phyloP scores from a whole-genome alignment of 2,329 filamentous ascomycete genomes.

The Calonectria crousiana region DNA sequence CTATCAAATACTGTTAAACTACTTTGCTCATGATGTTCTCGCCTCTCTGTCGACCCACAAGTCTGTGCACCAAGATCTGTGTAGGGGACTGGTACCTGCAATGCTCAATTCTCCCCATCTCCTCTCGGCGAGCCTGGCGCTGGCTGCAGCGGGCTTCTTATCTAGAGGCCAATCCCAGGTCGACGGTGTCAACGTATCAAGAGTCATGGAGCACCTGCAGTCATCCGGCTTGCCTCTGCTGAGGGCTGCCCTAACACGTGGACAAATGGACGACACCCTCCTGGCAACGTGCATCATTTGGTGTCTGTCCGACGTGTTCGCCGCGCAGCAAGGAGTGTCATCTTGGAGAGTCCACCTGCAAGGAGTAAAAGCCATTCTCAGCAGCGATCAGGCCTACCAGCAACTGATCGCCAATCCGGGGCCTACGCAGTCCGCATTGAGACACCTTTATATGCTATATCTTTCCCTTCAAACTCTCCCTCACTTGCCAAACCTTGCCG shows the following conservation, averaged over 20 bases:
- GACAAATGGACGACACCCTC: slow-evolving; percentile 39
- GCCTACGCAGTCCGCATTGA: slow-evolving; percentile 35
- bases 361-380: slow-evolving; percentile 41
- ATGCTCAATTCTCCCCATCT: slow-evolving; percentile 44
- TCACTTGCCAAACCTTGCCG: slow-evolving; percentile 31
- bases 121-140: slow-evolving; percentile 42
- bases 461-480: slow-evolving; percentile 44
- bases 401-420: background rate
- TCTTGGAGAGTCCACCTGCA: slow-evolving; percentile 44
- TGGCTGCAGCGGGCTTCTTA: slow-evolving; percentile 42
- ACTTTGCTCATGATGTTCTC: slow-evolving; percentile 42
- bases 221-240: slow-evolving; percentile 40
- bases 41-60: slow-evolving; percentile 44
- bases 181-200: slow-evolving; percentile 35
- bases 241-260: slow-evolving; percentile 33
- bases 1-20: slow-evolving; percentile 39
- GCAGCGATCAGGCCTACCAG: slow-evolving; percentile 6
- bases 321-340: slow-evolving; percentile 34
- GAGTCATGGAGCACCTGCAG: slow-evolving; percentile 42
- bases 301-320: slow-evolving; percentile 46
- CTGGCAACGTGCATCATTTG: slow-evolving; percentile 46
- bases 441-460: slow-evolving; percentile 45
- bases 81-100: slow-evolving; percentile 39
- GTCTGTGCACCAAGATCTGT: slow-evolving; percentile 42
- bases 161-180: slow-evolving; percentile 39